phyloP scores from a whole-genome alignment of 495 filamentous ascomycete genomes.

The Lineolata rhizophorae region DNA sequence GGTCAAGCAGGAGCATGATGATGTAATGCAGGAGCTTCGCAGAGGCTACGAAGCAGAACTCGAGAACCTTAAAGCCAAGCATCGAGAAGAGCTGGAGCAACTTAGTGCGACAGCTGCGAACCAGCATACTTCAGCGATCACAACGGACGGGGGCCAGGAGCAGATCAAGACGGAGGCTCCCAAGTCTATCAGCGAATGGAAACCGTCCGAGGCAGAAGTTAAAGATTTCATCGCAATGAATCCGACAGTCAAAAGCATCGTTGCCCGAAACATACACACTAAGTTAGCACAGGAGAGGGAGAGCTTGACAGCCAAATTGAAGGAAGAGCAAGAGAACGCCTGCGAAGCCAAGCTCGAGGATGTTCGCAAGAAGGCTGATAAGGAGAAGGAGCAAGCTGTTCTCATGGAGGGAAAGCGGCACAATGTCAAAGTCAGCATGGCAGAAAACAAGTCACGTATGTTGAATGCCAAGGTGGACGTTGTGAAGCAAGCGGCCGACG shows the following conservation, averaged over 20 bases:
- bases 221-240: constrained; percentile 43
- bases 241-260: constrained; percentile 37
- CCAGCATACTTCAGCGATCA: constrained; percentile 10
- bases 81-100: constrained; percentile 3
- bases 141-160: not conserved
- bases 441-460: constrained; percentile 41
- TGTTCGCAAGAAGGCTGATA: constrained; percentile 22
- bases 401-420: constrained; percentile 40
- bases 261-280: constrained; percentile 42
- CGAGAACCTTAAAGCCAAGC: constrained; percentile 13
- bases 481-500: constrained; percentile 53
- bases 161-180: constrained; percentile 3
- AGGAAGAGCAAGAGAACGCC: constrained; percentile 23
- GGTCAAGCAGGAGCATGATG: constrained; percentile 26
- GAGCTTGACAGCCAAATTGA: constrained; percentile 17
- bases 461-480: constrained; percentile 51
- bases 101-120: constrained; percentile 1
- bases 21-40: constrained; percentile 40
- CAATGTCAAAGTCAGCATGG: constrained; percentile 54
- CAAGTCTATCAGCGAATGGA: constrained; percentile 10
- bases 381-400: constrained; percentile 25
- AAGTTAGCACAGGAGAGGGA: constrained; percentile 34
- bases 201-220: constrained; percentile 34
- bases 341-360: constrained; percentile 15
- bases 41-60: constrained; percentile 42